Conservation (phyloP, 208 protist species). For the Borovskyia barvae region DNA sequence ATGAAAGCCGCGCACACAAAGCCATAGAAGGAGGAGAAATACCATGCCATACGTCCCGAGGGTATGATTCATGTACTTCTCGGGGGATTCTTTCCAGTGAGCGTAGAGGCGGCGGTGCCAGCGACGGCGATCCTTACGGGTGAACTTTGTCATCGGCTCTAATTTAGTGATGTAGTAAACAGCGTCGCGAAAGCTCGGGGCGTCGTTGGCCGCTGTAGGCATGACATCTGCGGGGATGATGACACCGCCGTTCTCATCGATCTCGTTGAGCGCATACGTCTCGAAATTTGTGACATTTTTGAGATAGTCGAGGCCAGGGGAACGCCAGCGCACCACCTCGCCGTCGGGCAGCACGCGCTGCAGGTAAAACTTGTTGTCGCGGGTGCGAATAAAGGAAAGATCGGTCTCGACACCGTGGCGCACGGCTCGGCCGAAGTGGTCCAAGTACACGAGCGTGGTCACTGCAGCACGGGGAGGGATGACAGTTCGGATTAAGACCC, state of each 20-base stretch:
- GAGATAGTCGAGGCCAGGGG: slow-evolving; percentile 75
- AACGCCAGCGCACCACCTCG: slow-evolving; percentile 80
- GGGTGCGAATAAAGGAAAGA: slow-evolving; percentile 75
- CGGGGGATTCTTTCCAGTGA: slow-evolving; percentile 83
- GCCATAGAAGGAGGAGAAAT: slow-evolving; percentile 55
- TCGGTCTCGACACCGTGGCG: slow-evolving; percentile 69
- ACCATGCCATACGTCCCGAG: slow-evolving; percentile 66
- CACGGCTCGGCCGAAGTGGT: slow-evolving; percentile 56
- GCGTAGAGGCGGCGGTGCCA: slow-evolving; percentile 75
- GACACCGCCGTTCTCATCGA: slow-evolving; percentile 84
- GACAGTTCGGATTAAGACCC: slow-evolving; percentile 67
- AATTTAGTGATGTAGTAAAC: slow-evolving; percentile 75
- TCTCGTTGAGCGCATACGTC: slow-evolving; percentile 83
- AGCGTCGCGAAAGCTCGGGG: slow-evolving; percentile 67
- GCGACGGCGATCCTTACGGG: slow-evolving; percentile 76
- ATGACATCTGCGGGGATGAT: slow-evolving; percentile 81
- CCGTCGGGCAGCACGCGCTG: slow-evolving; percentile 77
- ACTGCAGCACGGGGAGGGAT: slow-evolving; percentile 80
- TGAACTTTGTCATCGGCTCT: slow-evolving; percentile 73
- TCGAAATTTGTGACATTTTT: slow-evolving; percentile 90
- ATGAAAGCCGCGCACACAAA: slow-evolving; percentile 76
- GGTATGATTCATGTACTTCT: slow-evolving; percentile 74
- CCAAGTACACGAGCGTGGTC: slow-evolving; percentile 80
- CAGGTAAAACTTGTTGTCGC: slow-evolving; percentile 92
- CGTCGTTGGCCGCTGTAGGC: slow-evolving; percentile 64